phyloP scores from a whole-genome alignment of 2,329 filamentous ascomycete species.

The Calonectria crousiana region DNA sequence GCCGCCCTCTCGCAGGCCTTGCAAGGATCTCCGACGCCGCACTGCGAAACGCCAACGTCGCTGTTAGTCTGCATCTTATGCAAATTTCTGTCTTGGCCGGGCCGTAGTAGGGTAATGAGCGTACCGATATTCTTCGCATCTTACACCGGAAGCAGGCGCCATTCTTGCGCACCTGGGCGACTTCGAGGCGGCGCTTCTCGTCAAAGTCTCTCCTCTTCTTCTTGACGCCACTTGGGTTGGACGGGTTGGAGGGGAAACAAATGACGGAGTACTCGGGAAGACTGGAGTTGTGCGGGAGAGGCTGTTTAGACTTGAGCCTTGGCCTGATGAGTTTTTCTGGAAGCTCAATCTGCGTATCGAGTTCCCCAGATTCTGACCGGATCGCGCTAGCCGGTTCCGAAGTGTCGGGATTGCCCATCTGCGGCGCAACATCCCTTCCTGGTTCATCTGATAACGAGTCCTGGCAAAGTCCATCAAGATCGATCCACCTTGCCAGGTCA shows the following conservation, averaged over 20 bases:
- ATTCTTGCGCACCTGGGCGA: slow-evolving; percentile 43
- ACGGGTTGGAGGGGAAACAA: slow-evolving; percentile 45
- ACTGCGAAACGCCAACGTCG: slow-evolving; percentile 22
- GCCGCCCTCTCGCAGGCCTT: slow-evolving; percentile 41
- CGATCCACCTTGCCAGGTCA: slow-evolving; percentile 40
- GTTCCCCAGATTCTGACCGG: not conserved
- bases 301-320: slow-evolving; percentile 13
- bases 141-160: slow-evolving; percentile 46
- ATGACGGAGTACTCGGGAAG: slow-evolving; percentile 41
- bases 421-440: slow-evolving; percentile 24
- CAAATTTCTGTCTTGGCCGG: not conserved
- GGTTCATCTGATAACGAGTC: slow-evolving; percentile 31
- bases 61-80: slow-evolving; percentile 22
- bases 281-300: slow-evolving; percentile 20
- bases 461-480: slow-evolving; percentile 39
- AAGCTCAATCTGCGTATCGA: slow-evolving; percentile 2
- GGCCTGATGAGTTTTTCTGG: slow-evolving; percentile 9
- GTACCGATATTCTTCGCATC: slow-evolving; percentile 43
- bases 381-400: slow-evolving; percentile 20
- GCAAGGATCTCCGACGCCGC: slow-evolving; percentile 42
- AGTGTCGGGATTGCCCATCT: slow-evolving; percentile 24
- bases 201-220: slow-evolving; percentile 45
- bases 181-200: slow-evolving; percentile 41
- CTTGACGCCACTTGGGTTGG: slow-evolving; percentile 41
- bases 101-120: not conserved